Evolutionary conservation across 192 early-diverging fungal genomes (phyloP).

Genomic region (Dispira simplex): DNA sequence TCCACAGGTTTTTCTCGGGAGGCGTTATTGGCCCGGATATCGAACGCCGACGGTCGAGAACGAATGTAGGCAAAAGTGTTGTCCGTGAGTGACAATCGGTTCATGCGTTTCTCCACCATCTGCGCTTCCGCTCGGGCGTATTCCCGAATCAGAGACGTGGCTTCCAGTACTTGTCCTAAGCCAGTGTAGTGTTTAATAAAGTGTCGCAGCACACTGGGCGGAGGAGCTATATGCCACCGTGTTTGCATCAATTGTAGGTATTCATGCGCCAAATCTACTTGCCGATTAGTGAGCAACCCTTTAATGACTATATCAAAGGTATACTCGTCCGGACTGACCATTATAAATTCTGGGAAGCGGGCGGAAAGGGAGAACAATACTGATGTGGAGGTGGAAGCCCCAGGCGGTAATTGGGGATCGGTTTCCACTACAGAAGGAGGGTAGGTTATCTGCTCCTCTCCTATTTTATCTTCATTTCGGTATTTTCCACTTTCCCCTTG

Average conservation of each 20-base stretch:
- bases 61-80: too few species aligned
- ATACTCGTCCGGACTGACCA: not conserved
- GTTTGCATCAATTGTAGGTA: not conserved
- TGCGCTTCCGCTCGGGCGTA: not conserved
- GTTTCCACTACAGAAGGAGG: not conserved
- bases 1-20: too few species aligned
- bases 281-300: not conserved
- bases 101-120: too few species aligned
- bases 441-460: not conserved
- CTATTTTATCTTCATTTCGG: not conserved
- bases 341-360: not conserved
- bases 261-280: not conserved
- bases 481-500: not conserved
- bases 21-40: too few species aligned
- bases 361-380: not conserved
- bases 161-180: not conserved
- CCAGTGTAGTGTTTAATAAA: slow-evolving; percentile 5
- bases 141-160: not conserved
- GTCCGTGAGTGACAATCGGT: too few species aligned
- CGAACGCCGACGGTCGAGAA: too few species aligned
- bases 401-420: not conserved
- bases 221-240: not conserved
- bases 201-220: not conserved
- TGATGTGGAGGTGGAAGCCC: not conserved
- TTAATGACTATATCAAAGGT: not conserved